Percentiles rank a stretch among this genome's conserved stretches.
phyloP scores from a whole-genome alignment of 2,329 filamentous ascomycete genomes.

The Sporothrix globosa region DNA sequence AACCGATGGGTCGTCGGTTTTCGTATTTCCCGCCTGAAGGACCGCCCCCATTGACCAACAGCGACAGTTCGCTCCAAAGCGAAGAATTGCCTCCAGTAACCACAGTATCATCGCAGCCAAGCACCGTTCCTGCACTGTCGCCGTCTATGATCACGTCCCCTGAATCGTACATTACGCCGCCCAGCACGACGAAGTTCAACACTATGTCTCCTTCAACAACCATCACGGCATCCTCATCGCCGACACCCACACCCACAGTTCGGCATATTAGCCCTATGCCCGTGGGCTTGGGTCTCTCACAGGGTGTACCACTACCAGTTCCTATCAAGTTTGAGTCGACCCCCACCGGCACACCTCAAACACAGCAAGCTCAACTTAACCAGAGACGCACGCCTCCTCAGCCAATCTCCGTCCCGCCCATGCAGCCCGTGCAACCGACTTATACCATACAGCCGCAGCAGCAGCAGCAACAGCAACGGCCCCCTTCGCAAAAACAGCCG shows the following conservation, averaged over 20 bases:
- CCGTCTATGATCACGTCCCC: conserved; percentile 49
- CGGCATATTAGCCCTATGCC: conserved; percentile 40
- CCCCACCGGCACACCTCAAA: conserved; percentile 34
- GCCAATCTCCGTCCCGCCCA: not conserved
- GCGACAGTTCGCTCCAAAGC: conserved; percentile 39
- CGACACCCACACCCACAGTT: conserved; percentile 45
- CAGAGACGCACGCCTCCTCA: conserved; percentile 36
- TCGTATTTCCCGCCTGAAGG: conserved; percentile 64
- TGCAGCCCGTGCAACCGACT: not conserved
- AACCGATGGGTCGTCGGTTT: conserved; percentile 60
- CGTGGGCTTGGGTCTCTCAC: conserved; percentile 30
- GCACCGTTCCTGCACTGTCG: conserved; percentile 35
- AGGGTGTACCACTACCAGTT: conserved; percentile 9
- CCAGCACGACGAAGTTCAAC: conserved; percentile 40
- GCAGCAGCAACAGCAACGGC: conserved; percentile 22
- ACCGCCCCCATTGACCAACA: conserved; percentile 37
- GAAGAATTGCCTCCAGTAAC: conserved; percentile 44
- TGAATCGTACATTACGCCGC: conserved; percentile 46
- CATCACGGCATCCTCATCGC: conserved; percentile 36
- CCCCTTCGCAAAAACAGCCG: not conserved
- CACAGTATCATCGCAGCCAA: not conserved
- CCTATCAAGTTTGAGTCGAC: conserved; percentile 38
- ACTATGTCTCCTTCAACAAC: conserved; percentile 46
- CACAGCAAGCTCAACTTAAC: conserved; percentile 36
- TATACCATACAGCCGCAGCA: conserved; percentile 51